Conservation (phyloP, 2,329 filamentous ascomycete species). For the Alternaria metachromatica region DNA sequence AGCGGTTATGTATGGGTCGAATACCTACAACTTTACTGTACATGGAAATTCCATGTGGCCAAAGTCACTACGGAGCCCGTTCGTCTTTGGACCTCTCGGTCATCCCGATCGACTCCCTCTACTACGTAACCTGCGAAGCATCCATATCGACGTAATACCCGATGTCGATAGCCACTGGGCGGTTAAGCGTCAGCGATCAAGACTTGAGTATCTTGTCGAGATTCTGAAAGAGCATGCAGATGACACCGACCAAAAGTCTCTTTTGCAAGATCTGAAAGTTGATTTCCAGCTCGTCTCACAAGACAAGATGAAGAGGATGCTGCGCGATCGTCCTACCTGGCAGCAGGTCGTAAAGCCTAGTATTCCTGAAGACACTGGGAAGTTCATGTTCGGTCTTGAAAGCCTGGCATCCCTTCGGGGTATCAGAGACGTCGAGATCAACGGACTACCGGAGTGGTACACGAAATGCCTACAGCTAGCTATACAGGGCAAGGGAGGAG, state of each 20-base stretch:
- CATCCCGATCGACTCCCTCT: conserved; percentile 12
- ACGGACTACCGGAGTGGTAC: conserved; percentile 28
- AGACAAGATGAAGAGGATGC: neutral
- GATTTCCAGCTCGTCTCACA: neutral
- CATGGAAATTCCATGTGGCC: conserved; percentile 8
- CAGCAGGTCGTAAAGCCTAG: neutral
- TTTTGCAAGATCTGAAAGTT: conserved; percentile 20
- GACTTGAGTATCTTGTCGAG: conserved; percentile 28
- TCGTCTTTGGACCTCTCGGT: conserved; percentile 27
- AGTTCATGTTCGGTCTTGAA: conserved; percentile 29
- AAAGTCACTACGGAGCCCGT: conserved; percentile 18
- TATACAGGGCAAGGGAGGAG: conserved; percentile 29
- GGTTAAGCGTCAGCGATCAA: conserved; percentile 21
- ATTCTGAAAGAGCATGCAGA: conserved; percentile 28
- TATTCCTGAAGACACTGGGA: neutral
- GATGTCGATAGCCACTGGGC: conserved; percentile 13
- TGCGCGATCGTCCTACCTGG: neutral
- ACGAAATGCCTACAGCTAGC: conserved; percentile 24
- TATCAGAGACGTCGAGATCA: conserved; percentile 22
- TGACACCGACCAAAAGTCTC: conserved; percentile 20
- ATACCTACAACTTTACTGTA: conserved; percentile 27
- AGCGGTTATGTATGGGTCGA: conserved; percentile 30
- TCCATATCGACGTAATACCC: conserved; percentile 15
- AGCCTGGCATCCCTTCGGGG: conserved; percentile 21
- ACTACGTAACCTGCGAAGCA: conserved; percentile 26